Conservation (phyloP, 2,329 filamentous ascomycete species). For the Pseudogymnoascus sp. region DNA sequence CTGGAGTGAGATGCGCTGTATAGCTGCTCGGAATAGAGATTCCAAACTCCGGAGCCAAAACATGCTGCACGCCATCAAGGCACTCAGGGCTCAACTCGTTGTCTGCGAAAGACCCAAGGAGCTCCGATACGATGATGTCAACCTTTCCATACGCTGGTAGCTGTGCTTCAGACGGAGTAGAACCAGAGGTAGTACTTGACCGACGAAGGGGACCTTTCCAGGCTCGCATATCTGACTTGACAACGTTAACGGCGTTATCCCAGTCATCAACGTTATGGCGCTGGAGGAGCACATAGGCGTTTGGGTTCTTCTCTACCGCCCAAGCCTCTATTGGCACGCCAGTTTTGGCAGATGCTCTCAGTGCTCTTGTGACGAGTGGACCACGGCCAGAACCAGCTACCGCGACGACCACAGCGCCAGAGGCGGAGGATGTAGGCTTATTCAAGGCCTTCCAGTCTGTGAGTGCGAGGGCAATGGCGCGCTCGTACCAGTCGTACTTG, state of each 20-base stretch:
- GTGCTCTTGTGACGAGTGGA: slow-evolving; percentile 78
- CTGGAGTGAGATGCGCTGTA: slow-evolving; percentile 87
- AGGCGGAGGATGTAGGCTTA: slow-evolving; percentile 65
- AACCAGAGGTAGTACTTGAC: slow-evolving; percentile 30
- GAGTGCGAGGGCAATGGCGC: slow-evolving; percentile 72
- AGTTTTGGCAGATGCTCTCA: slow-evolving; percentile 69
- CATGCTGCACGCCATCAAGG: slow-evolving; percentile 87
- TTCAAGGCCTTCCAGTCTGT: slow-evolving; percentile 66
- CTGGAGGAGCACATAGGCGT: slow-evolving; percentile 88
- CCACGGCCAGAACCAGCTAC: slow-evolving; percentile 91
- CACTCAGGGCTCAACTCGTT: slow-evolving; percentile 97
- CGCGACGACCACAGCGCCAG: slow-evolving; percentile 71
- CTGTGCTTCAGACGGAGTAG: slow-evolving; percentile 30
- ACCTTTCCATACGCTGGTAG: slow-evolving; percentile 56
- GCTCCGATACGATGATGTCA: slow-evolving; percentile 89
- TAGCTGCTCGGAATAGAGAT: slow-evolving; percentile 93
- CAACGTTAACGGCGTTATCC: slow-evolving; percentile 71
- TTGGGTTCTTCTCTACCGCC: slow-evolving; percentile 96
- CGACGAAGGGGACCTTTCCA: slow-evolving; percentile 73
- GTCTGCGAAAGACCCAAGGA: slow-evolving; percentile 91
- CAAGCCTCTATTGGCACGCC: slow-evolving; percentile 77
- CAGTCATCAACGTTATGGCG: slow-evolving; percentile 78
- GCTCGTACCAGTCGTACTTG: slow-evolving; percentile 95
- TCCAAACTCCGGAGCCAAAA: slow-evolving; percentile 68
- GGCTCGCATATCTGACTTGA: slow-evolving; percentile 94